phyloP scores from a whole-genome alignment of 208 protist genomes.

The Leishmania turanica region DNA sequence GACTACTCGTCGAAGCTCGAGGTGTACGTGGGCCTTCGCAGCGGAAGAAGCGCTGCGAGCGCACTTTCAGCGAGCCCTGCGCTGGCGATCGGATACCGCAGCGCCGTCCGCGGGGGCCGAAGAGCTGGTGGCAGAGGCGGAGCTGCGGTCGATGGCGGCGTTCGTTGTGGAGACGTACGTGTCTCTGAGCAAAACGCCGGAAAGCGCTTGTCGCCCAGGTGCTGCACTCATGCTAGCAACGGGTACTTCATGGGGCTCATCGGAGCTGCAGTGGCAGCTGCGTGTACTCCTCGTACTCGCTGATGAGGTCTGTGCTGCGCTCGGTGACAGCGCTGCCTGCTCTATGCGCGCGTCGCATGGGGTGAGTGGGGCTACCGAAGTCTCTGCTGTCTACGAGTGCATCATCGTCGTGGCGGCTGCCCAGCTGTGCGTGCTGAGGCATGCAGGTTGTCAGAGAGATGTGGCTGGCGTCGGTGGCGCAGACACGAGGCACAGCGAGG shows the following conservation, averaged over 20 bases:
- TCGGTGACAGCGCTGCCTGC: not conserved
- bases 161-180: conserved; percentile 3
- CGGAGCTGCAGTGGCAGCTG: conserved; percentile 2
- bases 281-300: not conserved
- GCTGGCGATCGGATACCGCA: not conserved
- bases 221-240: not conserved
- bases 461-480: not conserved
- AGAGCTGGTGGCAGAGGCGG: not conserved
- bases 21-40: not conserved
- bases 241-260: not conserved
- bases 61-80: not conserved
- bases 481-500: not conserved
- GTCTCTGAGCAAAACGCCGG: not conserved
- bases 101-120: not conserved
- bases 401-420: not conserved
- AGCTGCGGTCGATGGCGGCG: conserved; percentile 1
- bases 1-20: not conserved
- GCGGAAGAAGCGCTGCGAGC: conserved; percentile 7
- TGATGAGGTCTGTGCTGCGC: conserved; percentile 5
- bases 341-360: not conserved
- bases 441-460: not conserved
- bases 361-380: not conserved
- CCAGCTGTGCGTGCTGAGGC: conserved; percentile 1
- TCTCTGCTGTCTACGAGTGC: not conserved
- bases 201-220: not conserved